A percentile compares a stretch with the other conserved stretches of the same genome.
Evolutionary conservation across 1,284 basidiomycete genomes (phyloP).

Genomic region (Rhodotorula mucilaginosa): DNA sequence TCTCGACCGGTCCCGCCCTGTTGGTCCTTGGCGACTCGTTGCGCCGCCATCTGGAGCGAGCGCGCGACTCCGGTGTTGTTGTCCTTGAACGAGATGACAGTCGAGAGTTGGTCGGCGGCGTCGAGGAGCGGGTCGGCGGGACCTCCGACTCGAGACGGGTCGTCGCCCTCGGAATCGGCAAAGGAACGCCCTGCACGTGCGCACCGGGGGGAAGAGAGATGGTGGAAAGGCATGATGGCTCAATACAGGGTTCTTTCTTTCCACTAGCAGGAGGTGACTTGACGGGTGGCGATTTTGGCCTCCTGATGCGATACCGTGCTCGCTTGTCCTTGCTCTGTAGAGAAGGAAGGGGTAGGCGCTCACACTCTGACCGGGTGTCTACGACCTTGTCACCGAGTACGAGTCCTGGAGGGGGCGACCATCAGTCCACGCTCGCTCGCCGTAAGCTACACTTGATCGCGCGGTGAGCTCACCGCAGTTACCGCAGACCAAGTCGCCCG

Average conservation of each 20-base stretch:
- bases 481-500: conserved; percentile 95
- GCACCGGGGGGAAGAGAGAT: conserved; percentile 22
- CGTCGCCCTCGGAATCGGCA: conserved; percentile 93
- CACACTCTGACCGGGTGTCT: conserved; percentile 92
- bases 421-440: background rate
- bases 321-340: too few species aligned
- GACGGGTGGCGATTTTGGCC: background rate
- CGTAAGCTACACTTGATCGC: too few species aligned
- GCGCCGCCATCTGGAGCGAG: conserved; percentile 86
- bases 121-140: conserved; percentile 83
- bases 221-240: conserved; percentile 41
- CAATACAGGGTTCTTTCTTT: conserved; percentile 10
- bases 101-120: conserved; percentile 88
- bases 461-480: conserved; percentile 70
- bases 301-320: background rate
- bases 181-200: conserved; percentile 69
- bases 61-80: conserved; percentile 88
- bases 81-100: conserved; percentile 90
- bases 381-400: conserved; percentile 95
- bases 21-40: conserved; percentile 66
- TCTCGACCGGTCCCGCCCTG: conserved; percentile 64
- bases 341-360: conserved; percentile 34
- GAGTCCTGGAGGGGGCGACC: conserved; percentile 22
- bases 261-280: background rate
- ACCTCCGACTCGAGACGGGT: conserved; percentile 98